Percentiles rank a stretch among this genome's conserved stretches.
phyloP scores from a whole-genome alignment of 768 basidiomycete genomes.

The Pluteus cervinus region DNA sequence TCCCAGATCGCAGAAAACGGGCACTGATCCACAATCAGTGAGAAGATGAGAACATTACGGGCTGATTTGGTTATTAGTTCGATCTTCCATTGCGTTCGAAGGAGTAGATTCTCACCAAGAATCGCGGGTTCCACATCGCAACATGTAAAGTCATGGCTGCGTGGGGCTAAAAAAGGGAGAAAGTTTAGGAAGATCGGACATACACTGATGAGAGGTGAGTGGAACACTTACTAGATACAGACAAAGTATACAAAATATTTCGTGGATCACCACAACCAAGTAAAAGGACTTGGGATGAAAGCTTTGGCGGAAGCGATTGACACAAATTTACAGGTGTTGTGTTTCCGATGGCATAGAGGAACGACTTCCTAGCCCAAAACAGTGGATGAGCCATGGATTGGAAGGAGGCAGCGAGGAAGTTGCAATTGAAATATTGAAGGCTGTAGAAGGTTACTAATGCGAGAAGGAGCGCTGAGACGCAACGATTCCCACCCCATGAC shows the following conservation, averaged over 20 bases:
- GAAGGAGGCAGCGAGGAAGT: neutral
- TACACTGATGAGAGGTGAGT: too few relatives aligned
- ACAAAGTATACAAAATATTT: constrained; percentile 46
- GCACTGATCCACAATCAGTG: constrained; percentile 37
- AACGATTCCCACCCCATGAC: too few relatives aligned
- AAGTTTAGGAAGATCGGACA: too few relatives aligned
- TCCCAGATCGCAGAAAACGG: too few relatives aligned
- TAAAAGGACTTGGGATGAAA: constrained; percentile 40
- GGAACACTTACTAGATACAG: constrained; percentile 28
- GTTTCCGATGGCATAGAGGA: constrained; percentile 48
- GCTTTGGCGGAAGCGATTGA: constrained; percentile 38
- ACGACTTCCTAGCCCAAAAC: constrained; percentile 30
- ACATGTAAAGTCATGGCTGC: too few relatives aligned
- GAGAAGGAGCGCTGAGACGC: too few relatives aligned
- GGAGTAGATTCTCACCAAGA: constrained; percentile 29
- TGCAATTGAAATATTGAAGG: too few relatives aligned
- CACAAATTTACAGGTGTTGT: constrained; percentile 39
- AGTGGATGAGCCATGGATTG: constrained; percentile 30
- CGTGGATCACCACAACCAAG: constrained; percentile 55
- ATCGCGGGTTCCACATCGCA: constrained; percentile 44
- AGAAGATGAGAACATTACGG: constrained; percentile 41
- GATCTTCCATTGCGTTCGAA: neutral
- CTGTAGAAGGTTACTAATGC: too few relatives aligned
- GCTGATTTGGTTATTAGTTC: constrained; percentile 22
- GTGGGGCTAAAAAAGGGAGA: too few relatives aligned